phyloP scores from a whole-genome alignment of 768 basidiomycete species.

The Tulasnella sp. region DNA sequence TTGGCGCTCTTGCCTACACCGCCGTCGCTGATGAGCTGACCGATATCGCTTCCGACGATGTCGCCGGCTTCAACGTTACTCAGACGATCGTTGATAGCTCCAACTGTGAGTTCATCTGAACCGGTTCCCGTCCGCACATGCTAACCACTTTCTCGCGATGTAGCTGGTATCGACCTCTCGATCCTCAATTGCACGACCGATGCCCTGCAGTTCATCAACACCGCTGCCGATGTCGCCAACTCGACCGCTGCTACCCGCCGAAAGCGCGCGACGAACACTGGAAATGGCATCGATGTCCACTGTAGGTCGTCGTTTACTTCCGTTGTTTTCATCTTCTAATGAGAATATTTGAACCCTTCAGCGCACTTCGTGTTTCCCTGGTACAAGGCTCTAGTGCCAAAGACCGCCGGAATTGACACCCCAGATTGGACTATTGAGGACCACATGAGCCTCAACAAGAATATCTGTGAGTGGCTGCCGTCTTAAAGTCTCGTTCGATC shows the following conservation, averaged over 20 bases:
- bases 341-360: not conserved
- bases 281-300: conserved; percentile 20
- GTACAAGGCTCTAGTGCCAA: conserved; percentile 24
- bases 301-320: conserved; percentile 21
- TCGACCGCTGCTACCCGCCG: not conserved
- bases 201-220: conserved; percentile 20
- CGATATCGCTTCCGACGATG: conserved; percentile 6
- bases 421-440: conserved; percentile 18
- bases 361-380: conserved; percentile 28
- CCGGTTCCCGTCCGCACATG: not conserved
- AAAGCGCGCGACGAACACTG: not conserved
- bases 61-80: conserved; percentile 20
- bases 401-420: too few species aligned
- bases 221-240: not conserved
- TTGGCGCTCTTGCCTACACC: conserved; percentile 3
- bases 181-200: not conserved
- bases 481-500: not conserved
- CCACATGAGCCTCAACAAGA: conserved; percentile 8
- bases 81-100: not conserved
- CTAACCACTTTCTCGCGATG: not conserved
- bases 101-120: not conserved
- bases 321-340: not conserved
- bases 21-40: not conserved
- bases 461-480: conserved; percentile 16
- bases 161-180: conserved; percentile 27